phyloP scores from a whole-genome alignment of 2,329 filamentous ascomycete species.

The Zymoseptoria brevis region DNA sequence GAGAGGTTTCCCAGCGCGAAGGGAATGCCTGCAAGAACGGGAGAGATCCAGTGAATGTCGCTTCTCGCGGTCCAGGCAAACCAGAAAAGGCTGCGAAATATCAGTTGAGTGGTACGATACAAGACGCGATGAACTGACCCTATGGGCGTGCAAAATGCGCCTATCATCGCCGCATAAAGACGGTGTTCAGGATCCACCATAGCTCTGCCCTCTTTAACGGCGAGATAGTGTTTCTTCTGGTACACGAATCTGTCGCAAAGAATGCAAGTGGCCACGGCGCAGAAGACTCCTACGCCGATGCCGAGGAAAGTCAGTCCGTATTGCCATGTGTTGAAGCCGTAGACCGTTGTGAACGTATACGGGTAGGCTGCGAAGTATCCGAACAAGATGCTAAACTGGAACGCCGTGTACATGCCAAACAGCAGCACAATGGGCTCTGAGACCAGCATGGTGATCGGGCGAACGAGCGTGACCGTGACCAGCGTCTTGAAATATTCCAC shows the following conservation, averaged over 20 bases:
- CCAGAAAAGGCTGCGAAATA: constrained; percentile 28
- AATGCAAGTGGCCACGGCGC: constrained; percentile 39
- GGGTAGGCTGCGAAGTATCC: constrained; percentile 29
- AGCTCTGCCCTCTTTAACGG: constrained; percentile 21
- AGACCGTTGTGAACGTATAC: constrained; percentile 54
- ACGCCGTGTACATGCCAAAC: constrained; percentile 26
- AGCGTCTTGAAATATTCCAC: constrained; percentile 25
- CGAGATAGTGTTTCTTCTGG: constrained; percentile 25
- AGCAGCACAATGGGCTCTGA: constrained; percentile 31
- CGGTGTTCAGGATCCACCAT: constrained; percentile 29
- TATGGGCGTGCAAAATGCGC: constrained; percentile 28
- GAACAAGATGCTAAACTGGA: constrained; percentile 27
- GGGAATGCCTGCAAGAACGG: constrained; percentile 28
- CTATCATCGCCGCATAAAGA: constrained; percentile 30
- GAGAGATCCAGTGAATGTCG: constrained; percentile 33
- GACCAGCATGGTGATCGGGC: constrained; percentile 29
- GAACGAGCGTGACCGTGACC: constrained; percentile 25
- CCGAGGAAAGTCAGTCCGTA: constrained; percentile 68
- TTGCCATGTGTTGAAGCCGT: constrained; percentile 71
- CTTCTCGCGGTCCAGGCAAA: constrained; percentile 34
- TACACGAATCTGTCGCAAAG: constrained; percentile 33
- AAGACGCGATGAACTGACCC: constrained; percentile 15
- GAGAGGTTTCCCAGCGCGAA: constrained; percentile 26
- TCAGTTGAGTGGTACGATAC: constrained; percentile 1
- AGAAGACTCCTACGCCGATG: constrained; percentile 58